A percentile compares a stretch with the other conserved stretches of the same genome.
These are phyloP conservation scores for Ilyonectria mors-panacis DNA, from an alignment of 2,329 filamentous ascomycete genomes.

Conservation along the genomic window DNA sequence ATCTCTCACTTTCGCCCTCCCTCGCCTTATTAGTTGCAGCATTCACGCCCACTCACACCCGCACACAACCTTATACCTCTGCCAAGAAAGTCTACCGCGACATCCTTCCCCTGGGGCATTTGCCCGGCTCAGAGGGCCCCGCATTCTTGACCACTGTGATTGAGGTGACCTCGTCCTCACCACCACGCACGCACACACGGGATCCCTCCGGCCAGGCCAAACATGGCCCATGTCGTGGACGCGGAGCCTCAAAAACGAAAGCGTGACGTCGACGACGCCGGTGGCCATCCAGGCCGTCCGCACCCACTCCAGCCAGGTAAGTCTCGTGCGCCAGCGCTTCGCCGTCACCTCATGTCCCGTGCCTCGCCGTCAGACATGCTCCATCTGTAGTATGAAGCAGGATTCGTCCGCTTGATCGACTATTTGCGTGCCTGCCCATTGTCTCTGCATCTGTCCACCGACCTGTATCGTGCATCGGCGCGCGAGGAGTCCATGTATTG, in stretches of 20 bases:
- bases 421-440: slow-evolving; percentile 23
- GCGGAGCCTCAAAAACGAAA: slow-evolving; percentile 64
- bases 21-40: slow-evolving; percentile 9
- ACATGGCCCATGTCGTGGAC: slow-evolving; percentile 61
- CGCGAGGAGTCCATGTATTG: slow-evolving; percentile 25
- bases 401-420: slow-evolving; percentile 12
- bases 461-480: slow-evolving; percentile 26
- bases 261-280: slow-evolving; percentile 62
- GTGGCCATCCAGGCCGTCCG: slow-evolving; percentile 56
- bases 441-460: slow-evolving; percentile 26
- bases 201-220: slow-evolving; percentile 21
- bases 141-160: slow-evolving; percentile 25
- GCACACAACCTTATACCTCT: slow-evolving; percentile 19
- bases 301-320: slow-evolving; percentile 61
- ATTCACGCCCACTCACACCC: slow-evolving; percentile 16
- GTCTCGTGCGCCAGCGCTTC: slow-evolving; percentile 46
- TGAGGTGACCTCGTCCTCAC: slow-evolving; percentile 15
- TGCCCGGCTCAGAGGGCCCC: slow-evolving; percentile 18
- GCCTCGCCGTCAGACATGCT: slow-evolving; percentile 37
- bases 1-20: slow-evolving; percentile 24
- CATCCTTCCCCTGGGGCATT: slow-evolving; percentile 4
- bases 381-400: slow-evolving; percentile 37
- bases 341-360: slow-evolving; percentile 36
- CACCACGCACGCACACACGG: slow-evolving; percentile 9
- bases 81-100: slow-evolving; percentile 17